These are phyloP conservation scores for Corylus americana DNA, from an alignment of 306 rosid genomes.

Conservation along the genomic window DNA sequence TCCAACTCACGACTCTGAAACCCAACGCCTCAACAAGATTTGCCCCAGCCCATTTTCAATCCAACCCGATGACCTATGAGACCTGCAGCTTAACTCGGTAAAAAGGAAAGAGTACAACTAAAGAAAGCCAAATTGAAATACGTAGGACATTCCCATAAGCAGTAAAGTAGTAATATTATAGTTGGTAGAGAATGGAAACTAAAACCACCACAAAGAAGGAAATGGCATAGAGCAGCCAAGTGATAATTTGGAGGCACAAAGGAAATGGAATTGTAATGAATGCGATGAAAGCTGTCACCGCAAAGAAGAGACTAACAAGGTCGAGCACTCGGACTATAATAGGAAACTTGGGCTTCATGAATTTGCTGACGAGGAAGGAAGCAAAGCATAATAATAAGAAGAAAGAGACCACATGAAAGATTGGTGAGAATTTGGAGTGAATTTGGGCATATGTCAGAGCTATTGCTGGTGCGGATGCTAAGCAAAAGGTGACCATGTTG, in stretches of 20 bases:
- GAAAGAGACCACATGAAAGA: background rate
- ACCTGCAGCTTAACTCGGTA: too few species aligned
- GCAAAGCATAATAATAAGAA: background rate
- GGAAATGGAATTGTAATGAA: background rate
- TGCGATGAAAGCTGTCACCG: background rate
- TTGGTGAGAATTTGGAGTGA: background rate
- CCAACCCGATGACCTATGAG: too few species aligned
- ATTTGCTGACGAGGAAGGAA: background rate
- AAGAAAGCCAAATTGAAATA: too few species aligned
- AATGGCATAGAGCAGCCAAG: background rate
- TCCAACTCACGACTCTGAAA: too few species aligned
- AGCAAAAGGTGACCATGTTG: background rate
- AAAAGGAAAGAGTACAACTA: too few species aligned
- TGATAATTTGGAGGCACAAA: background rate
- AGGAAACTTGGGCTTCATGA: background rate
- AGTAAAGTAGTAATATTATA: background rate
- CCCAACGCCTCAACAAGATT: too few species aligned
- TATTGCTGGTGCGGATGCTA: background rate
- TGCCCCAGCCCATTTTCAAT: too few species aligned
- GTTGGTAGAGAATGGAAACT: background rate
- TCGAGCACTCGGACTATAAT: background rate
- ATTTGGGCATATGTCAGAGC: background rate
- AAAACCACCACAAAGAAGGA: background rate
- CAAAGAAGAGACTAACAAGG: background rate
- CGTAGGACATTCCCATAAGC: too few species aligned